Evolutionary conservation across 495 filamentous ascomycete species (phyloP), one percentile per base, ranked within the genome.

Genomic region (Penicillium turbatum): DNA sequence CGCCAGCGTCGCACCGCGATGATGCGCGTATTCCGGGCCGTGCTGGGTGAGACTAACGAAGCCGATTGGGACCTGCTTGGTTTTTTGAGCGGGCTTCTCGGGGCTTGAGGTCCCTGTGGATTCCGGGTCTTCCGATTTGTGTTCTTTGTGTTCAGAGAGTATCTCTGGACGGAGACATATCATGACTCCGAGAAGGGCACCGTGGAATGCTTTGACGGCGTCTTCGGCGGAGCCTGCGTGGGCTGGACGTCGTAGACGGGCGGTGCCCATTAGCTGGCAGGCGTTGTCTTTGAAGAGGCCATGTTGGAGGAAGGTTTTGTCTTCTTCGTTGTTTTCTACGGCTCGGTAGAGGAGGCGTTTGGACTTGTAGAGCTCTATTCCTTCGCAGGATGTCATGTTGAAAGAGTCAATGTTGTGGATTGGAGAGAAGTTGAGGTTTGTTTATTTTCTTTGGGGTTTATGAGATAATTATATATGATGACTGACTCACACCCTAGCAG

Each of bases 1-100:
- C 9, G 71, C 72, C 41, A 81, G 57, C 42, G 68, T 63, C 17
- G 66, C 65, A 48, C 63, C 58, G 19, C 79, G 67, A 54, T 82
- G 77, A 40, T 78, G 75, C 5, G 15, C 8, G 5, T 6, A 21
- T 5, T 31, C 15, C 13, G 21, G 26, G 4, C 30, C 37, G 5
- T 2, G n/a, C 10, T 38, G 40, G 31, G 29, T 1, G 38, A 12
- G n/a, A 8, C 19, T 10, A 46, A 2, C 21, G 16, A 29, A 37
- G 10, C 51, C 51, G 4, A 47, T 53, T 30, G 42, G 41, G 6
- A 29, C 21, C 17, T 32, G 5, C 11, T 47, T 47, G 16, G 21
- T 3, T 27, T 16, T 17, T 2, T 46, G 43, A 12, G 5, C 9
- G 1, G 42, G 10, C 6, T 0, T 12, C 1, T 24, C 6, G 6